These are phyloP conservation scores for Arthrobotrys iridis DNA, from an alignment of 2,329 filamentous ascomycete species.

Conservation along the genomic window DNA sequence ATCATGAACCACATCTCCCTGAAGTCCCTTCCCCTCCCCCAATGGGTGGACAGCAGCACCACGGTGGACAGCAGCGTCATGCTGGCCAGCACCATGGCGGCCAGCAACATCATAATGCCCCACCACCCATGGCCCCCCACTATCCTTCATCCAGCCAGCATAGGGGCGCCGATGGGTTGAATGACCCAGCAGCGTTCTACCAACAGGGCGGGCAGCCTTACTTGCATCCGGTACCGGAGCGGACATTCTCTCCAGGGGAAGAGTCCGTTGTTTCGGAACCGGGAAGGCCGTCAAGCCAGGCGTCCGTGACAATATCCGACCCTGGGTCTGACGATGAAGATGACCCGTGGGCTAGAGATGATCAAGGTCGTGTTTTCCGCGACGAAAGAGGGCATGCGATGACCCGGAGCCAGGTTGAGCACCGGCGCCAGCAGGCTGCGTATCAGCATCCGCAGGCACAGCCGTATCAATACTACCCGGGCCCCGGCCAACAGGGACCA, in stretches of 20 bases:
- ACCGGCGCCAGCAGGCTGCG: constrained; percentile 61
- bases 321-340: constrained; percentile 54
- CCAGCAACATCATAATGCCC: constrained; percentile 43
- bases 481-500: constrained; percentile 66
- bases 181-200: constrained; percentile 56
- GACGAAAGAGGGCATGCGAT: constrained; percentile 58
- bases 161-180: constrained; percentile 58
- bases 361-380: constrained; percentile 61
- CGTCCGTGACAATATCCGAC: constrained; percentile 56
- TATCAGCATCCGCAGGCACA: constrained; percentile 60
- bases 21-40: constrained; percentile 55
- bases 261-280: constrained; percentile 59
- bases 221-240: constrained; percentile 61
- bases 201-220: constrained; percentile 59
- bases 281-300: constrained; percentile 55
- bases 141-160: constrained; percentile 24
- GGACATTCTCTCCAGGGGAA: constrained; percentile 59
- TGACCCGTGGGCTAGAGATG: constrained; percentile 60
- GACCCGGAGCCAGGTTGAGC: constrained; percentile 53
- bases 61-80: constrained; percentile 41
- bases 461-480: constrained; percentile 65
- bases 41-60: constrained; percentile 23
- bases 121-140: constrained; percentile 32
- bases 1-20: constrained; percentile 56
- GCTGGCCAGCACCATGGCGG: constrained; percentile 29